Evolutionary conservation across 352 stramenopile species (phyloP).

Genomic region (Globisporangium alternatum): DNA sequence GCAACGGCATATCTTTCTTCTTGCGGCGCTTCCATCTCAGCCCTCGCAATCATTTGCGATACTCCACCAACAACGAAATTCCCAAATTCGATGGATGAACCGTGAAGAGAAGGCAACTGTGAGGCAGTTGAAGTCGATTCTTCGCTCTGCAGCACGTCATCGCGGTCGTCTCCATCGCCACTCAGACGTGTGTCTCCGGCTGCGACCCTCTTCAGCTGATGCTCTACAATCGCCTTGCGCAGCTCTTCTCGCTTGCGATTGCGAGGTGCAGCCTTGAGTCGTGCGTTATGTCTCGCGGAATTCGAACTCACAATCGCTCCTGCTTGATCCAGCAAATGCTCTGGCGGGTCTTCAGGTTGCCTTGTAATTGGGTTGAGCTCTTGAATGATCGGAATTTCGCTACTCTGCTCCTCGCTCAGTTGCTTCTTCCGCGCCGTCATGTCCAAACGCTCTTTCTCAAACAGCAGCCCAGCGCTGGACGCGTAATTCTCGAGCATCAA

Average conservation of each 20-base stretch:
- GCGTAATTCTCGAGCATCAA: slow-evolving; percentile 51
- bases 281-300: background rate
- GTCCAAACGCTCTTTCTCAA: slow-evolving; percentile 38
- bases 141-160: background rate
- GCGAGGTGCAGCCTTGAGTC: background rate
- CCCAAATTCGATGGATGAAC: slow-evolving; percentile 27
- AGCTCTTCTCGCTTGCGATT: slow-evolving; percentile 32
- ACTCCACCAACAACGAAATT: slow-evolving; percentile 29
- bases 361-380: slow-evolving; percentile 46
- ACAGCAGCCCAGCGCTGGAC: slow-evolving; percentile 43
- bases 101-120: slow-evolving; percentile 28
- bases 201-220: slow-evolving; percentile 17
- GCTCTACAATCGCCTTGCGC: slow-evolving; percentile 24
- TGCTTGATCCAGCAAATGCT: slow-evolving; percentile 31
- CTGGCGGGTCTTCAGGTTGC: slow-evolving; percentile 30
- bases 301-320: background rate
- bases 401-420: slow-evolving; percentile 11
- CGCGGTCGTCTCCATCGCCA: background rate
- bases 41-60: background rate
- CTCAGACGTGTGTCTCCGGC: background rate
- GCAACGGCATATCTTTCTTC: background rate
- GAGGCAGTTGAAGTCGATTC: background rate
- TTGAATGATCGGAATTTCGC: slow-evolving; percentile 8
- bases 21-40: background rate
- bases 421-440: slow-evolving; percentile 17